Evolutionary conservation across 805 yeast genomes (phyloP).

Genomic region (Danielozyma ontarioensis): DNA sequence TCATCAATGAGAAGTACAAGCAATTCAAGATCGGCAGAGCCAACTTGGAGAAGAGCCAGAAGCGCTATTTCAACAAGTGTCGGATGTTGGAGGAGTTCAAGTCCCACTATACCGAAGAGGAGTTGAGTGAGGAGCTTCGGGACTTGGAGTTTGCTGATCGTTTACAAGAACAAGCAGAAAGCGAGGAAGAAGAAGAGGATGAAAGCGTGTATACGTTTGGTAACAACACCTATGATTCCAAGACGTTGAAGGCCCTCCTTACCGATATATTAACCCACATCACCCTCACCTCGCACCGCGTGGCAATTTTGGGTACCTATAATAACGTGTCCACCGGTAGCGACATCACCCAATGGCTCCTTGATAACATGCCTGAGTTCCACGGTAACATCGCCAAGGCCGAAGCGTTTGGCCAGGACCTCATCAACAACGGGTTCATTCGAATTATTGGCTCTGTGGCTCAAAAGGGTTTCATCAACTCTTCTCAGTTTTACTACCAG

Average conservation of each 20-base stretch:
- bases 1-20: slow-evolving; percentile 46
- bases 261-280: slow-evolving; percentile 33
- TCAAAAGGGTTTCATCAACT: slow-evolving; percentile 59
- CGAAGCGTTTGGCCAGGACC: slow-evolving; percentile 71
- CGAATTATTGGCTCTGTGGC: slow-evolving; percentile 59
- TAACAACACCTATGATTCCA: slow-evolving; percentile 21
- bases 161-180: slow-evolving; percentile 1
- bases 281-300: slow-evolving; percentile 50
- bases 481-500: slow-evolving; percentile 70
- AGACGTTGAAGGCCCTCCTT: slow-evolving; percentile 29
- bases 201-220: slow-evolving; percentile 25
- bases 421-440: slow-evolving; percentile 56
- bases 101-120: slow-evolving; percentile 42
- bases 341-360: slow-evolving; percentile 55
- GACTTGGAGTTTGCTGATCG: slow-evolving; percentile 12
- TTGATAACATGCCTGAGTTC: slow-evolving; percentile 38
- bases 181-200: slow-evolving; percentile 12
- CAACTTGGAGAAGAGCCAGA: slow-evolving; percentile 53
- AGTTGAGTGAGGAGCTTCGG: slow-evolving; percentile 25
- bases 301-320: slow-evolving; percentile 67
- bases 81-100: slow-evolving; percentile 65
- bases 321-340: slow-evolving; percentile 58
- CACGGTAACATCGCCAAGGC: slow-evolving; percentile 50
- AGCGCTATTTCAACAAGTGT: slow-evolving; percentile 72
- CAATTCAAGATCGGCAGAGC: slow-evolving; percentile 44